A percentile compares a stretch with the other conserved stretches of the same genome.
Evolutionary conservation across 805 yeast species (phyloP).

Genomic region (Wickerhamiella sergipiensis): DNA sequence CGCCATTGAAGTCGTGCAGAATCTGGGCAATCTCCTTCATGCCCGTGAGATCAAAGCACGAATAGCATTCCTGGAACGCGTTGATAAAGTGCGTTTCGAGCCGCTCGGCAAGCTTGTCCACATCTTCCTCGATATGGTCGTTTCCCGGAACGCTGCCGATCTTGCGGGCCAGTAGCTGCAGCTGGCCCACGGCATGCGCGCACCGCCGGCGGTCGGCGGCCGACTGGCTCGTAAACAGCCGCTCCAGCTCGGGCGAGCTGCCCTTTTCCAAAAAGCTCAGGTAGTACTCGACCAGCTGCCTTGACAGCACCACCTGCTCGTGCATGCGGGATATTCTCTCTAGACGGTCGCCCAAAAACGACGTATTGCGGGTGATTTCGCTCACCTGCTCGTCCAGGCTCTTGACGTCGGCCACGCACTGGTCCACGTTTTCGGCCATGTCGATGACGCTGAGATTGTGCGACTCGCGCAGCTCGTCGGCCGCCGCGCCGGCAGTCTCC

Average conservation of each 20-base stretch:
- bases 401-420: slow-evolving; percentile 24
- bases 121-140: slow-evolving; percentile 27
- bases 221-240: slow-evolving; percentile 36
- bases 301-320: slow-evolving; percentile 58
- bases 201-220: slow-evolving; percentile 46
- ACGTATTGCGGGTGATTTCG: slow-evolving; percentile 22
- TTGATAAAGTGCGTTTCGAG: slow-evolving; percentile 62
- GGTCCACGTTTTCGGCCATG: slow-evolving; percentile 35
- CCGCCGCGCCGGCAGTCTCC: slow-evolving; percentile 39
- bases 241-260: slow-evolving; percentile 40
- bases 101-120: slow-evolving; percentile 58
- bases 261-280: slow-evolving; percentile 56
- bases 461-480: slow-evolving; percentile 44
- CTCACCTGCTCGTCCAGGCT: slow-evolving; percentile 22
- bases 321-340: slow-evolving; percentile 43
- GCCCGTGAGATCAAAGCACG: slow-evolving; percentile 48
- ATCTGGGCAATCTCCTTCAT: slow-evolving; percentile 66
- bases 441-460: slow-evolving; percentile 56
- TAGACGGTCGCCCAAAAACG: slow-evolving; percentile 20
- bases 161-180: slow-evolving; percentile 51
- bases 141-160: slow-evolving; percentile 26
- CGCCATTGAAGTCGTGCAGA: slow-evolving; percentile 70
- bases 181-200: slow-evolving; percentile 54
- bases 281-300: slow-evolving; percentile 62
- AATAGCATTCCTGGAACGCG: slow-evolving; percentile 62